Base-by-base conservation (phyloP, 208 protist genomes). In the Acanthamoeba divionensis region DNA sequence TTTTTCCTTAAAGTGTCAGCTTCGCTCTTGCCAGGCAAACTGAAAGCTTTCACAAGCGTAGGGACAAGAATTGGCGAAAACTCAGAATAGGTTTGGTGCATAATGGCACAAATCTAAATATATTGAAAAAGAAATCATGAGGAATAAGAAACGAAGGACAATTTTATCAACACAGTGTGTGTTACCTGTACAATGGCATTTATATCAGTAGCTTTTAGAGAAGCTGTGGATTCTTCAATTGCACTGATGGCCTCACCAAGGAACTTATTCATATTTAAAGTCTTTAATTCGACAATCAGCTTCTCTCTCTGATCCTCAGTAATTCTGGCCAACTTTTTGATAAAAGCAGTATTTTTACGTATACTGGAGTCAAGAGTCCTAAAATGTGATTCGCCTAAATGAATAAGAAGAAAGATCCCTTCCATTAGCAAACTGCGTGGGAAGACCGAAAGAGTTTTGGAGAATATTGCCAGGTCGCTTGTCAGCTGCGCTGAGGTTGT, bases 251-350 rank as follows among this genome's bases (percentile, higher is more conserved):
- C 87, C 67, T 96, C 94, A 0, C 60, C 89, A 0, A 94, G 80
- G 21, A 94, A 96, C 48, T 94, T 90, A 26, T 77, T 95, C 4
- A 95, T 38, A 80, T 96, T 96, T 0, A 95, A 24, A 13, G 87
- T 91, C 1, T 12, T 47, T 2, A 95, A 47, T 31, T 96, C 94
- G 8, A 24, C 33, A 1, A 88, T 15, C 9, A 95, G 36, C 31
- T 36, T 45, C 0, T 95, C 93, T 24, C 77, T 73, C 4, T 89
- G 33, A 1, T 95, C 93, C 4, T 93, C 92, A 0, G 66, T 77
- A 0, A 95, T 62, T 3, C 57, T 89, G 29, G 94, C 93, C 0
- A 95, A 54, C 48, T 94, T 95, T 18, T 94, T 94, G 18, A 95
- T 63, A 31, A 94, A 95, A 24, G 91, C 75, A 0, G 93, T 90